Evolutionary conservation across 495 filamentous ascomycete genomes (phyloP).

Genomic region (Talaromyces stipitatus): DNA sequence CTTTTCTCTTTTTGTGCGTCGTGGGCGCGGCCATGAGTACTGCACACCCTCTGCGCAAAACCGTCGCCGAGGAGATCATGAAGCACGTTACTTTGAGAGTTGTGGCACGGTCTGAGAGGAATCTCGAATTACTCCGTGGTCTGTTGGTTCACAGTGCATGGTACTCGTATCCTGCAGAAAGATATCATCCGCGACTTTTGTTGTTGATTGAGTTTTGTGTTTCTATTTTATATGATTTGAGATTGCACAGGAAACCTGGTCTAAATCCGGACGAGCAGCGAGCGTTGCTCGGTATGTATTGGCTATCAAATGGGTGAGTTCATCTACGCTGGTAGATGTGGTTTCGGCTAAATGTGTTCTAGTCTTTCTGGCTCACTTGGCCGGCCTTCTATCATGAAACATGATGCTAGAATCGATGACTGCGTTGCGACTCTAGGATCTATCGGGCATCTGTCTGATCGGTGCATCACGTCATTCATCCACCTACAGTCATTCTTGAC

Average conservation of each 20-base stretch:
- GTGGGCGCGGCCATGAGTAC: slow-evolving; percentile 14
- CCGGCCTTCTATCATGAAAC: slow-evolving; percentile 10
- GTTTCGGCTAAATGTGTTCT: slow-evolving; percentile 5
- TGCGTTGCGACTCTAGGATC: slow-evolving; percentile 4
- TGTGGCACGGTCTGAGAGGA: slow-evolving; percentile 15
- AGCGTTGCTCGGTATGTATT: slow-evolving; percentile 15
- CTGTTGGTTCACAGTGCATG: slow-evolving; percentile 15
- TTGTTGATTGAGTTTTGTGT: slow-evolving; percentile 15
- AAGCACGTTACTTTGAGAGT: slow-evolving; percentile 14
- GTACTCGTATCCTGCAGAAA: slow-evolving; percentile 17
- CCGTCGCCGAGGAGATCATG: slow-evolving; percentile 15
- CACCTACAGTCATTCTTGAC: slow-evolving; percentile 11
- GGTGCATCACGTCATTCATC: slow-evolving; percentile 12
- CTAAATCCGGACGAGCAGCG: slow-evolving; percentile 12
- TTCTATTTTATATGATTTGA: slow-evolving; percentile 16
- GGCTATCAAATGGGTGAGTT: slow-evolving; percentile 15
- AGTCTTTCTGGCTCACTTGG: slow-evolving; percentile 8
- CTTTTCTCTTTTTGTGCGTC: slow-evolving; percentile 17
- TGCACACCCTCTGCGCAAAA: slow-evolving; percentile 11
- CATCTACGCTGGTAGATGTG: neutral
- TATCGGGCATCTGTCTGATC: slow-evolving; percentile 10
- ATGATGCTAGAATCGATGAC: slow-evolving; percentile 8
- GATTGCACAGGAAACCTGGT: slow-evolving; percentile 12
- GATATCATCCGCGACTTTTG: slow-evolving; percentile 15
- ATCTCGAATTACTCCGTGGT: slow-evolving; percentile 16